These are phyloP conservation scores for Fusarium ramigenum DNA, from an alignment of 2,329 filamentous ascomycete species.

Conservation along the genomic window DNA sequence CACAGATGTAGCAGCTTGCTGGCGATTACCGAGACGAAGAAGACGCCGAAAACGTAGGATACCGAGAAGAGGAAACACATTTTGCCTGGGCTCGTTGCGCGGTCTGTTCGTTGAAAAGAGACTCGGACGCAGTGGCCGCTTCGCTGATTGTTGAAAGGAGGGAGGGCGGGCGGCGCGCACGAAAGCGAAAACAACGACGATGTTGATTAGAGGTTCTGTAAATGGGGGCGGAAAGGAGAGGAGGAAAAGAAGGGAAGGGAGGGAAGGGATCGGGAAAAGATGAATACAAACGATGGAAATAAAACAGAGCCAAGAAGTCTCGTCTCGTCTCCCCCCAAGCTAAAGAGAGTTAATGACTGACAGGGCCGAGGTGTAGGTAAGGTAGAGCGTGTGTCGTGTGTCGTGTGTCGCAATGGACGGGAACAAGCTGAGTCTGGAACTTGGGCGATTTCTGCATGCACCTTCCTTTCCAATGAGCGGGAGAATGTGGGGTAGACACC, in stretches of 20 bases:
- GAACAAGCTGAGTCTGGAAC: slow-evolving; percentile 9
- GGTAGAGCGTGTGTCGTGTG: not conserved
- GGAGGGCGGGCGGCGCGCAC: not conserved
- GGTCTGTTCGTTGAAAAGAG: slow-evolving; percentile 2
- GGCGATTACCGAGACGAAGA: slow-evolving; percentile 42
- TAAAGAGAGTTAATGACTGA: not conserved
- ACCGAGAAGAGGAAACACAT: slow-evolving; percentile 36
- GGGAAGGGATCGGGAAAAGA: not conserved
- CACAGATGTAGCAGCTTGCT: slow-evolving; percentile 45
- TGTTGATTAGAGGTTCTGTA: not conserved
- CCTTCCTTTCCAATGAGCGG: slow-evolving; percentile 16
- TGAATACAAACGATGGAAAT: slow-evolving; percentile 9
- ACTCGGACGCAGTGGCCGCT: slow-evolving; percentile 8
- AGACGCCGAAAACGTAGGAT: slow-evolving; percentile 44
- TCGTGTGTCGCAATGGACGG: not conserved
- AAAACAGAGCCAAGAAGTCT: not conserved
- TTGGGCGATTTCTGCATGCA: not conserved
- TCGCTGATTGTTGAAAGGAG: slow-evolving; percentile 18
- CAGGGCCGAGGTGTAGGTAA: not conserved
- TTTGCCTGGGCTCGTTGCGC: slow-evolving; percentile 14
- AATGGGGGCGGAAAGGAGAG: not conserved
- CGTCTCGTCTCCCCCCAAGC: not conserved
- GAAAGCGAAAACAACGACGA: not conserved
- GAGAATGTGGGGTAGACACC: slow-evolving; percentile 33
- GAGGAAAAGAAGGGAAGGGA: not conserved